These are phyloP conservation scores for Clonostachys rosea DNA, from an alignment of 2,329 filamentous ascomycete species.

Conservation along the genomic window DNA sequence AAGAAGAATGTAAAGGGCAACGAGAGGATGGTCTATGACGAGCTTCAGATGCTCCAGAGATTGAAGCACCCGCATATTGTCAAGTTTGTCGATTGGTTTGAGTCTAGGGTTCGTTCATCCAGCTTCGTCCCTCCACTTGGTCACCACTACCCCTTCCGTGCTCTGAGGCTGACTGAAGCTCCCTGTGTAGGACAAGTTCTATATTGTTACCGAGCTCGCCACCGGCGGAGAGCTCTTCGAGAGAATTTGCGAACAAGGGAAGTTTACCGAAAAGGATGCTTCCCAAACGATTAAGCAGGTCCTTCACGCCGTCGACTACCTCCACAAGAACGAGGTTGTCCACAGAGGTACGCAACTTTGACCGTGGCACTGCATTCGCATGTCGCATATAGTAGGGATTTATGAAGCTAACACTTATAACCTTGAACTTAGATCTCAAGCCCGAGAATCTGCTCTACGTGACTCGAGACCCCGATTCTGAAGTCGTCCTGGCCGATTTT, in stretches of 20 bases:
- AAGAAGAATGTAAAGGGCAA: conserved; percentile 99
- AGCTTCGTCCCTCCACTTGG: not conserved
- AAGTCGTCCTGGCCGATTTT: conserved; percentile 92
- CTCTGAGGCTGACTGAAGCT: not conserved
- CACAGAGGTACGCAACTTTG: conserved; percentile 66
- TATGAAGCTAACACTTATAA: conserved; percentile 5
- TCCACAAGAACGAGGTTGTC: conserved; percentile 92
- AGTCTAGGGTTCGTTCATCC: conserved; percentile 70
- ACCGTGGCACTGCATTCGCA: not conserved
- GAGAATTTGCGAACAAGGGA: conserved; percentile 95
- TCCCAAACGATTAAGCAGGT: conserved; percentile 95
- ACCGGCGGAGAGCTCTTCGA: conserved; percentile 97
- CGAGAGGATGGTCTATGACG: conserved; percentile 97
- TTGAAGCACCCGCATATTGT: conserved; percentile 95
- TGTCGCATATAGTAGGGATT: not conserved
- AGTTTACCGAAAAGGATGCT: conserved; percentile 97
- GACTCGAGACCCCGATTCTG: conserved; percentile 70
- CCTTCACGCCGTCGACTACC: conserved; percentile 86
- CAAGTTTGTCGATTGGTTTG: conserved; percentile 97
- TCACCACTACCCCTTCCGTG: not conserved
- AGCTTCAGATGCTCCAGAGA: conserved; percentile 87
- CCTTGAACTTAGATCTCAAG: conserved; percentile 69
- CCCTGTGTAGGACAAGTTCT: conserved; percentile 83
- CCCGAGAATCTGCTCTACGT: conserved; percentile 96
- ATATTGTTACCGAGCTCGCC: conserved; percentile 95